Conservation (phyloP, 768 basidiomycete genomes). For the Podaxis pistillaris region DNA sequence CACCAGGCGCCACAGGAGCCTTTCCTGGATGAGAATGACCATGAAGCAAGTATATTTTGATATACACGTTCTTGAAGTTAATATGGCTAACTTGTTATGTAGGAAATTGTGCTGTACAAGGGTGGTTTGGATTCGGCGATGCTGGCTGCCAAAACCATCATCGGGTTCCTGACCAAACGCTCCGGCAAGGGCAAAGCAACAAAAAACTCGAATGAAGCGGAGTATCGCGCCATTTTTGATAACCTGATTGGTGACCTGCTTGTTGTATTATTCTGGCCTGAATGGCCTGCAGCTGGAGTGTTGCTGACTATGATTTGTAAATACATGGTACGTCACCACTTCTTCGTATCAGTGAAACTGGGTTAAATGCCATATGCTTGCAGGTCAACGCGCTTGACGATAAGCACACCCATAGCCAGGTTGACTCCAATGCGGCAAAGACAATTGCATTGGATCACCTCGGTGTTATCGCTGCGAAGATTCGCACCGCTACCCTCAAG, state of each 20-base stretch:
- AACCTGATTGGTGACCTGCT: conserved; percentile 87
- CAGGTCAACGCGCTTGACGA: conserved; percentile 86
- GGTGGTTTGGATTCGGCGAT: conserved; percentile 78
- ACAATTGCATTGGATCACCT: conserved; percentile 91
- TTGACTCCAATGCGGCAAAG: conserved; percentile 84
- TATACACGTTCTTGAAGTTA: neutral
- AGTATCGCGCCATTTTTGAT: conserved; percentile 92
- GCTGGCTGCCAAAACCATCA: conserved; percentile 82
- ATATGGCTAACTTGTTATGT: neutral
- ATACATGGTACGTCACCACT: conserved; percentile 64
- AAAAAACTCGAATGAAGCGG: conserved; percentile 91
- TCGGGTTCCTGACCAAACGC: conserved; percentile 65
- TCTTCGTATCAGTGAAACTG: neutral
- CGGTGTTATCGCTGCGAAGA: conserved; percentile 84
- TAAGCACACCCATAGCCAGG: conserved; percentile 59
- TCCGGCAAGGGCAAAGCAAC: conserved; percentile 86
- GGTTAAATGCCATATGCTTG: neutral
- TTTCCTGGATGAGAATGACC: conserved; percentile 67
- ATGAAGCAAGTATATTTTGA: conserved; percentile 42
- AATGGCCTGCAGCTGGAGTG: conserved; percentile 93
- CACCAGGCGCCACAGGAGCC: conserved; percentile 35
- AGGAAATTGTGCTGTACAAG: conserved; percentile 74
- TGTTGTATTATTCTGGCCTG: conserved; percentile 88
- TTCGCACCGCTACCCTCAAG: conserved; percentile 59
- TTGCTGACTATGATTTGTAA: conserved; percentile 78